A percentile compares a stretch with the other conserved stretches of the same genome.
phyloP scores from a whole-genome alignment of 2,329 filamentous ascomycete genomes.

The Chrysoporthe austroafricana region DNA sequence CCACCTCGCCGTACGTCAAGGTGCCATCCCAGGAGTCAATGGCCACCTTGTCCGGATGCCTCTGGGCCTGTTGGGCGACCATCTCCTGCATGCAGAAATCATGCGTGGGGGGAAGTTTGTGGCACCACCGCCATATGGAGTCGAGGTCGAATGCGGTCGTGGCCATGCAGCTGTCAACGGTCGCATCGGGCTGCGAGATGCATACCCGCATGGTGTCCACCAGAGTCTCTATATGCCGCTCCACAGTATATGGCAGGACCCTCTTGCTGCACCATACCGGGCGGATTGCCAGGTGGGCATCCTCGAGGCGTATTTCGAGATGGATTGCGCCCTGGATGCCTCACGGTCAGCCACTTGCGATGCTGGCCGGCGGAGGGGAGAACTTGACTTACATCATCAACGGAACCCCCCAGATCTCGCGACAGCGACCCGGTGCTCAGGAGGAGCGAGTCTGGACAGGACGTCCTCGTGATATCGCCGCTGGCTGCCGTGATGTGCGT shows the following conservation, averaged over 20 bases:
- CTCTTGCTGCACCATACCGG: conserved; percentile 47
- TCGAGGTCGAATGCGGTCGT: conserved; percentile 35
- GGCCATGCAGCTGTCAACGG: conserved; percentile 39
- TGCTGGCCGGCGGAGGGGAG: too few species aligned
- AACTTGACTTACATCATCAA: conserved; percentile 34
- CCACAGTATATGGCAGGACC: conserved; percentile 48
- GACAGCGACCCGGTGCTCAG: conserved; percentile 31
- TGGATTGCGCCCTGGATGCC: conserved; percentile 37
- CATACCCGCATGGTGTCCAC: conserved; percentile 44
- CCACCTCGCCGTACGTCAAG: conserved; percentile 31
- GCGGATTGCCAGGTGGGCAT: conserved; percentile 38
- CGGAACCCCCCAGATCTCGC: conserved; percentile 19
- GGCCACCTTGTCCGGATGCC: conserved; percentile 40
- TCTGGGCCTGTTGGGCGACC: conserved; percentile 43
- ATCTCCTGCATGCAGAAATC: conserved; percentile 52
- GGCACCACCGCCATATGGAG: conserved; percentile 53
- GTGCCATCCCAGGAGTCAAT: conserved; percentile 34
- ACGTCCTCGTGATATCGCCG: background rate
- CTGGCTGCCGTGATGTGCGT: conserved; percentile 31
- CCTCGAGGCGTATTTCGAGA: conserved; percentile 37
- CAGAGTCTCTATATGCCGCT: conserved; percentile 46
- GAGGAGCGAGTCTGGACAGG: conserved; percentile 21
- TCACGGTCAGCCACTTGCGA: conserved; percentile 1
- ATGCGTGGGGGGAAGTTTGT: conserved; percentile 46
- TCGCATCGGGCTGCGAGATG: conserved; percentile 35